These are phyloP conservation scores for Syzygium jambos DNA, from an alignment of 345 rosid species.

Conservation along the genomic window DNA sequence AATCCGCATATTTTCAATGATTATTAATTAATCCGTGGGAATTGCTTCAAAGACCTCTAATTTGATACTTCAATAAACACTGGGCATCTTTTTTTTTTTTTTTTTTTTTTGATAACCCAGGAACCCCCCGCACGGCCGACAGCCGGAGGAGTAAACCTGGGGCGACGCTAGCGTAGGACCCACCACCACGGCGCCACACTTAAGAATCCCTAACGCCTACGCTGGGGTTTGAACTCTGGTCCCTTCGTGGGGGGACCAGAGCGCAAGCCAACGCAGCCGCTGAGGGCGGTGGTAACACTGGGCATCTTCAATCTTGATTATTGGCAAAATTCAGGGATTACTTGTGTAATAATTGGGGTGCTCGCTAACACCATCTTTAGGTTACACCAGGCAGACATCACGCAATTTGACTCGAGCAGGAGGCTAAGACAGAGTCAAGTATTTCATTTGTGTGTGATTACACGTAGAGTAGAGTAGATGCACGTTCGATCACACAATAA, in stretches of 20 bases:
- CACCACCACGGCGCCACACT: too few relatives aligned
- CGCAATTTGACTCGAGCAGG: background rate
- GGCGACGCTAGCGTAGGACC: too few relatives aligned
- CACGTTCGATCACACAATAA: too few relatives aligned
- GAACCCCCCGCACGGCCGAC: too few relatives aligned
- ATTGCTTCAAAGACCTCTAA: background rate
- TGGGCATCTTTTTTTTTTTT: accelerated
- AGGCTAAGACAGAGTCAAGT: background rate
- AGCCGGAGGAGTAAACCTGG: too few relatives aligned
- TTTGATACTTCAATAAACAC: background rate
- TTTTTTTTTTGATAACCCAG: too few relatives aligned
- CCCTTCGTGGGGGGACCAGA: too few relatives aligned
- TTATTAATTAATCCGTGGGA: background rate
- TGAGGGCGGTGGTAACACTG: too few relatives aligned
- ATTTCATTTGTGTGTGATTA: background rate
- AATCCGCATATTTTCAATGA: background rate
- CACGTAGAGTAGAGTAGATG: too few relatives aligned
- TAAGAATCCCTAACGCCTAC: too few relatives aligned
- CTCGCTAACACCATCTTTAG: background rate
- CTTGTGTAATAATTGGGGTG: background rate
- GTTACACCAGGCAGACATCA: background rate
- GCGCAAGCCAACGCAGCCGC: too few relatives aligned
- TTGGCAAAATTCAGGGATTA: background rate
- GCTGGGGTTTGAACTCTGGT: too few relatives aligned
- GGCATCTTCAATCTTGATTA: background rate